These are phyloP conservation scores for Nemania diffusa DNA, from an alignment of 2,329 filamentous ascomycete species.

Conservation along the genomic window DNA sequence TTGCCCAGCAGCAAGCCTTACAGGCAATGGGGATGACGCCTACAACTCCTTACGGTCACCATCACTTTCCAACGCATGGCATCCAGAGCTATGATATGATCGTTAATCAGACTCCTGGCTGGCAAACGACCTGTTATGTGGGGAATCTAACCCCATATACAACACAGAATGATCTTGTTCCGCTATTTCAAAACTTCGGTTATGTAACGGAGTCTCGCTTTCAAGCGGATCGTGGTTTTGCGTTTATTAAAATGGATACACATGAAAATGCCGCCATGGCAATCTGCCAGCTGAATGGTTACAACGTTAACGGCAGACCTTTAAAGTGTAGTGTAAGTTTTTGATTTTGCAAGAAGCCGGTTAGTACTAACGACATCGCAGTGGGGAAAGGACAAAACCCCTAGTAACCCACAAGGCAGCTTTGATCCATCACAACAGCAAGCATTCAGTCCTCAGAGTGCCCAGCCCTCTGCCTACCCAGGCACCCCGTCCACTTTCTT, in stretches of 20 bases:
- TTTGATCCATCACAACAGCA: constrained; percentile 82
- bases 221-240: constrained; percentile 96
- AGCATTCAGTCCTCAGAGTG: constrained; percentile 77
- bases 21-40: constrained; percentile 98
- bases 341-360: constrained; percentile 32
- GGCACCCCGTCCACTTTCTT: constrained; percentile 86
- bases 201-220: constrained; percentile 97
- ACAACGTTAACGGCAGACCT: constrained; percentile 96
- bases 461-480: constrained; percentile 75
- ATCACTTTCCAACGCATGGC: constrained; percentile 97
- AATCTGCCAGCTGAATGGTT: constrained; percentile 97
- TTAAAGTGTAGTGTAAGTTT: constrained; percentile 96
- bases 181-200: constrained; percentile 97
- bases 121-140: constrained; percentile 99
- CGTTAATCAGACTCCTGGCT: constrained; percentile 90
- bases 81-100: constrained; percentile 99
- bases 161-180: constrained; percentile 95
- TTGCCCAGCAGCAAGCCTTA: constrained; percentile 97
- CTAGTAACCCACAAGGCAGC: constrained; percentile 71
- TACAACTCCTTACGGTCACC: constrained; percentile 93
- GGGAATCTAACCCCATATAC: constrained; percentile 98
- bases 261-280: constrained; percentile 99
- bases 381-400: constrained; percentile 99
- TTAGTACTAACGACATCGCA: constrained; percentile 57
- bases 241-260: constrained; percentile 99